Percentiles rank a stretch among this genome's conserved stretches.
Conservation (phyloP, 176 grass and related monocot genomes). For the Avena insularis region DNA sequence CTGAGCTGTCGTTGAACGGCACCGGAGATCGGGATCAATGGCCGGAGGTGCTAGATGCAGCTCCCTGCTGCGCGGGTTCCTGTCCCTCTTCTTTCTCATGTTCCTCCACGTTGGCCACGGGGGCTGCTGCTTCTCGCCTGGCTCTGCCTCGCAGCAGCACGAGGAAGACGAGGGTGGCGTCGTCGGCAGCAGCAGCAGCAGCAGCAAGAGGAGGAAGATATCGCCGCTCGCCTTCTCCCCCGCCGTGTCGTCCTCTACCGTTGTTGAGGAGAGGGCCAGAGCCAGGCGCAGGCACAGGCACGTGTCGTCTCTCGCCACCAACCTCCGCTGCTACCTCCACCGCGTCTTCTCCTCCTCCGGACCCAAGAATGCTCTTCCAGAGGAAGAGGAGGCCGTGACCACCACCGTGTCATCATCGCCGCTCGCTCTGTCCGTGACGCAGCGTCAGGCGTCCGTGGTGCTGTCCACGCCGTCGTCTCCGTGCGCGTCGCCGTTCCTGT, state of each 20-base stretch:
- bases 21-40: constrained; percentile 13
- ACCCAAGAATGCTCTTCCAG: not conserved
- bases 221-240: constrained; percentile 58
- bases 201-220: constrained; percentile 77
- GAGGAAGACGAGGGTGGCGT: constrained; percentile 39
- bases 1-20: not conserved
- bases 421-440: constrained; percentile 29
- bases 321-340: constrained; percentile 50
- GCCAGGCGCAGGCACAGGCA: constrained; percentile 37
- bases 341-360: constrained; percentile 54
- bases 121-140: constrained; percentile 62
- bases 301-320: constrained; percentile 45
- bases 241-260: constrained; percentile 24
- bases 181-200: not conserved
- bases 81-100: constrained; percentile 68
- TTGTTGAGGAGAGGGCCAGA: not conserved
- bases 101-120: constrained; percentile 62
- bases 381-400: constrained; percentile 19
- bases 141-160: not conserved
- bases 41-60: constrained; percentile 18
- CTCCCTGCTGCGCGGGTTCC: constrained; percentile 48
- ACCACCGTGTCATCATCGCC: constrained; percentile 40
- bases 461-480: constrained; percentile 56
- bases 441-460: constrained; percentile 35
- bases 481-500: constrained; percentile 43